Conservation (phyloP, 2,329 filamentous ascomycete genomes). For the Phaeosphaeria sp. region DNA sequence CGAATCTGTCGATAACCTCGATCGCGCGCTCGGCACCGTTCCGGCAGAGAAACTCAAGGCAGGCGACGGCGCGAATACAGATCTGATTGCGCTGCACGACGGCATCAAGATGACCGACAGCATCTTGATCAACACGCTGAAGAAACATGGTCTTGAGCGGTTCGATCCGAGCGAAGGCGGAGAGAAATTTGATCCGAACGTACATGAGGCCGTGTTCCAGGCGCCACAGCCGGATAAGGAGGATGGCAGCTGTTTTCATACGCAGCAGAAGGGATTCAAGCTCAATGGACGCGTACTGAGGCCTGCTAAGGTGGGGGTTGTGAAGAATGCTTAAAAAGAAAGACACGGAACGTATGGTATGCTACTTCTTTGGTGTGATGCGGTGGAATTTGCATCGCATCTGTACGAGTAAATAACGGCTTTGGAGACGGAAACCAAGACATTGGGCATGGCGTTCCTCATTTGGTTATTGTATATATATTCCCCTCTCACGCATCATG, state of each 20-base stretch:
- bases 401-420: slow-evolving; percentile 27
- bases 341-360: too few relatives aligned
- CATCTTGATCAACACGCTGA: slow-evolving; percentile 84
- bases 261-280: slow-evolving; percentile 94
- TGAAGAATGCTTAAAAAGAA: slow-evolving; percentile 71
- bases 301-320: slow-evolving; percentile 94
- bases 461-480: slow-evolving; percentile 31
- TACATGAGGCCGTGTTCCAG: slow-evolving; percentile 97
- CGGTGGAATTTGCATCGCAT: slow-evolving; percentile 6
- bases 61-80: slow-evolving; percentile 61
- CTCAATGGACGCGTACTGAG: slow-evolving; percentile 89
- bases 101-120: slow-evolving; percentile 94
- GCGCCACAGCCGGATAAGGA: slow-evolving; percentile 85
- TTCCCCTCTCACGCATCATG: slow-evolving; percentile 37
- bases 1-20: slow-evolving; percentile 95
- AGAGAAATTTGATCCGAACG: slow-evolving; percentile 94
- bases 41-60: slow-evolving; percentile 73
- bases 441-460: neutral
- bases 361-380: too few relatives aligned
- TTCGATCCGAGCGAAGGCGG: slow-evolving; percentile 75
- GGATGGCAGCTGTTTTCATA: slow-evolving; percentile 87
- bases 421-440: neutral
- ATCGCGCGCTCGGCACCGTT: slow-evolving; percentile 85
- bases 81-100: slow-evolving; percentile 80
- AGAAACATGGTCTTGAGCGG: slow-evolving; percentile 92